phyloP scores from a whole-genome alignment of 2,329 filamentous ascomycete species.

The Fusarium fujikuroi region DNA sequence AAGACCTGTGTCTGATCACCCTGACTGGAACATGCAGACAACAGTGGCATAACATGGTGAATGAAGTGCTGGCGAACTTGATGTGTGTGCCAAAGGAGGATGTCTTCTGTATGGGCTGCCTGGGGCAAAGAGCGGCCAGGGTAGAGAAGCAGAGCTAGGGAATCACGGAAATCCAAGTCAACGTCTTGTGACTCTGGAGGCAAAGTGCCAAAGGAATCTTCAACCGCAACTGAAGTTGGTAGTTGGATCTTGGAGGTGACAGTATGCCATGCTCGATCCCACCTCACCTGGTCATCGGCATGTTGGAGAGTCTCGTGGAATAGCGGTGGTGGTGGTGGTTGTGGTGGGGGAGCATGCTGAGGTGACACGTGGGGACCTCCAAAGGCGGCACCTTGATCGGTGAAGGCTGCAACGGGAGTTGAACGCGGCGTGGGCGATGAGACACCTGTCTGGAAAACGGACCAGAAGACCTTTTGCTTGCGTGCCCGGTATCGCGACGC shows the following conservation, averaged over 20 bases:
- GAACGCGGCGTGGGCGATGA: conserved; percentile 60
- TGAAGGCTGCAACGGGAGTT: conserved; percentile 49
- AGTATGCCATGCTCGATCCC: conserved; percentile 71
- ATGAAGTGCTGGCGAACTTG: conserved; percentile 71
- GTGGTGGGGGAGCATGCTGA: conserved; percentile 34
- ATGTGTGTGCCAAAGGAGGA: conserved; percentile 69
- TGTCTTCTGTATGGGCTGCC: conserved; percentile 64
- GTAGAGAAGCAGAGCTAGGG: conserved; percentile 64
- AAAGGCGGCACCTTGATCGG: conserved; percentile 59
- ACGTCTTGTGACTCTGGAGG: conserved; percentile 56
- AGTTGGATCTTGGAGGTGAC: conserved; percentile 69
- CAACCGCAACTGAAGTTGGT: conserved; percentile 63
- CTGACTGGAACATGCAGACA: conserved; percentile 59
- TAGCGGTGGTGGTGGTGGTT: conserved; percentile 35
- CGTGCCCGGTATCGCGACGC: conserved; percentile 59
- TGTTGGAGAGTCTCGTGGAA: conserved; percentile 39
- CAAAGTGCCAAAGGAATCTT: conserved; percentile 64
- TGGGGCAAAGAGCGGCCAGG: conserved; percentile 58
- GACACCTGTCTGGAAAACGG: conserved; percentile 65
- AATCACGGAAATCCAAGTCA: conserved; percentile 60
- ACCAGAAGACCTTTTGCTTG: conserved; percentile 63
- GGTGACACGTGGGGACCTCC: conserved; percentile 51
- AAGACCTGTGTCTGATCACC: conserved; percentile 59
- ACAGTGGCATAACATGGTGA: conserved; percentile 66
- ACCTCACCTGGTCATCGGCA: conserved; percentile 63